Base-by-base conservation (phyloP, 352 stramenopile genomes). In the Bremia lactucae region DNA sequence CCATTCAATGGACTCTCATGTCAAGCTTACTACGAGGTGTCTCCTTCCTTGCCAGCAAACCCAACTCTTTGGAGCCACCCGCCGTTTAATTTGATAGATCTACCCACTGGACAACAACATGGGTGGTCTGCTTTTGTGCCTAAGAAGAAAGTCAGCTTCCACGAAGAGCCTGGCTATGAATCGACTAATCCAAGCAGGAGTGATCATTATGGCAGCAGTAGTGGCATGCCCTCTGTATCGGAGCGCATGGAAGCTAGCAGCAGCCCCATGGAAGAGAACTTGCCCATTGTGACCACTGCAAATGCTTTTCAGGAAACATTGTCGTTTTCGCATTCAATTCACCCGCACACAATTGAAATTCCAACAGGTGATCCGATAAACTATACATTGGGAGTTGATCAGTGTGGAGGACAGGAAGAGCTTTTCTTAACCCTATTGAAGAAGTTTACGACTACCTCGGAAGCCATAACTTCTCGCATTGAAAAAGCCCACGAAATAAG, bases 361-460 rank as follows among this genome's bases (percentile, higher is more conserved):
- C 76, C 76, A 0, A 71, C 82, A 24, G 76, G 76, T 21, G 76
- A 89, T 31, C 76, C 76, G 1, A 68, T 89, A 4, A 73, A 89
- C 45, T 86, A 78, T 31, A 66, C 71, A 1, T 47, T 81, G 14
- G 76, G 76, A 10, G 76, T 89, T 1, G 65, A 83, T 16, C 73
- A 89, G 47, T 89, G 76, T 22, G 76, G 73, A 26, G 72, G 65
- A 0, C 58, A 65, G 0, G 76, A 89, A 50, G 71, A 81, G 23
- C 56, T 89, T 13, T 87, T 89, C 21, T 34, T 87, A 34, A 77
- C 67, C n/a, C 50, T 89, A 29, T 50, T 89, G 14, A 69, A 84
- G 52, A 87, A 87, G 53, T 89, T 85, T 56, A 26, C 52, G 1
- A 41, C 31, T 4, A 46, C 67, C 3, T 72, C 63, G 0, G 69